Conservation (phyloP, 192 early-diverging fungal genomes). For the Kappamyces sp. region DNA sequence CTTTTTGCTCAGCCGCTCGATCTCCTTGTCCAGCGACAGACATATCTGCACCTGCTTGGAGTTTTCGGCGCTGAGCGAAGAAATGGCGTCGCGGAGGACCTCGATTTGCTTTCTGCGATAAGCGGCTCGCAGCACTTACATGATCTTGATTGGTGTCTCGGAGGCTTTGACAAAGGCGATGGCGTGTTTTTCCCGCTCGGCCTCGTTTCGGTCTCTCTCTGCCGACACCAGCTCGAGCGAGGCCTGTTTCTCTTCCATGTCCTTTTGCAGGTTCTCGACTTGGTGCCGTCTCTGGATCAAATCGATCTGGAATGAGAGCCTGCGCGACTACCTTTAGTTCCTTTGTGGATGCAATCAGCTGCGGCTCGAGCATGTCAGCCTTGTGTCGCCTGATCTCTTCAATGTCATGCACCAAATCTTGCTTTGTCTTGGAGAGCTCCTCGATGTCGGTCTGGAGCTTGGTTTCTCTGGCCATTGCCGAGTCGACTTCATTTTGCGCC, state of each 20-base stretch:
- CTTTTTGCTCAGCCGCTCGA: conserved; percentile 44
- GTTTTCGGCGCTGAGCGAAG: conserved; percentile 50
- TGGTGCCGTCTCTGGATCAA: conserved; percentile 54
- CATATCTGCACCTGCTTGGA: conserved; percentile 44
- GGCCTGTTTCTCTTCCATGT: conserved; percentile 60
- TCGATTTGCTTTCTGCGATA: conserved; percentile 51
- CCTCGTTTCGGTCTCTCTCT: conserved; percentile 52
- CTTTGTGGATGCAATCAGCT: conserved; percentile 55
- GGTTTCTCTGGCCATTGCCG: conserved; percentile 45
- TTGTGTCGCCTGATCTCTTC: conserved; percentile 60
- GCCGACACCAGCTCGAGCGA: conserved; percentile 43
- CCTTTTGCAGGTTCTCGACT: conserved; percentile 60
- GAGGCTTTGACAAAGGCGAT: conserved; percentile 43
- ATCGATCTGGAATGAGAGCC: conserved; percentile 39
- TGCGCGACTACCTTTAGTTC: conserved; percentile 50
- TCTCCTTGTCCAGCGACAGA: conserved; percentile 51
- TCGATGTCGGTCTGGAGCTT: conserved; percentile 48
- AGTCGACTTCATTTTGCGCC: conserved; percentile 55
- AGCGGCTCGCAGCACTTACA: conserved; percentile 27
- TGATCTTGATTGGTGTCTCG: conserved; percentile 58
- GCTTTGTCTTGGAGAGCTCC: conserved; percentile 35
- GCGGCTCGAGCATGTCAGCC: conserved; percentile 61
- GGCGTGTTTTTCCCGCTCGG: conserved; percentile 51
- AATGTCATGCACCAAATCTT: conserved; percentile 44
- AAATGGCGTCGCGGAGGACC: conserved; percentile 52